Conservation (phyloP, 1,139 yeast species). For the Nakaseomyces bracarensis region DNA sequence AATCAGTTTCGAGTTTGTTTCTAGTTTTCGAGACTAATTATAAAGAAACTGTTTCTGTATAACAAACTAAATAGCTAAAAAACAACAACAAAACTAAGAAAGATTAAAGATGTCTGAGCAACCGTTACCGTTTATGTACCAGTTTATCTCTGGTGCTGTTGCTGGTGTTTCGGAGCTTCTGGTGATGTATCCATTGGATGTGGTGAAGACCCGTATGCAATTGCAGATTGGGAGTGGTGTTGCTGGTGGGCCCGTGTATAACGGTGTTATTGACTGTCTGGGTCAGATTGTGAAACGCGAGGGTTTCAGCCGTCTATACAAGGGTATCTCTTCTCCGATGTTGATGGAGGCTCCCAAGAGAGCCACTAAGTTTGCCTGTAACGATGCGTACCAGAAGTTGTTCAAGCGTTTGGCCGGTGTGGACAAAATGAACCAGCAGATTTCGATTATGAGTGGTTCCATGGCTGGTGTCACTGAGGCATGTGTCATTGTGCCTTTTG, state of each 20-base stretch:
- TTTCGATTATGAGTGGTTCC: slow-evolving; percentile 90
- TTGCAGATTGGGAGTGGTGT: slow-evolving; percentile 53
- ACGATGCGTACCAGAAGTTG: slow-evolving; percentile 91
- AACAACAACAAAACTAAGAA: background rate
- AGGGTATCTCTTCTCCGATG: slow-evolving; percentile 93
- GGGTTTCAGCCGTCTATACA: slow-evolving; percentile 75
- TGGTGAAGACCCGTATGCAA: slow-evolving; percentile 96
- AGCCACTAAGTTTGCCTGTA: slow-evolving; percentile 97
- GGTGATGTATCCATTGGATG: slow-evolving; percentile 97
- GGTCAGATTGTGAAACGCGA: slow-evolving; percentile 76
- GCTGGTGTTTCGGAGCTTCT: slow-evolving; percentile 97
- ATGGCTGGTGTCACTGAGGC: slow-evolving; percentile 97
- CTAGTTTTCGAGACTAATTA: no score
- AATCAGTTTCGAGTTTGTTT: no score
- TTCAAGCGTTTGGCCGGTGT: slow-evolving; percentile 70
- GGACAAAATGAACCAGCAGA: slow-evolving; percentile 62
- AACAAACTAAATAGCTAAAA: background rate
- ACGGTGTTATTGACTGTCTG: slow-evolving; percentile 78
- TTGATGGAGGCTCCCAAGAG: slow-evolving; percentile 99
- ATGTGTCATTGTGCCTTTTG: slow-evolving; percentile 94
- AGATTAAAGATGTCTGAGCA: slow-evolving; percentile 2
- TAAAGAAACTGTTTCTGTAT: background rate
- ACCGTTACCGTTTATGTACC: slow-evolving; percentile 39
- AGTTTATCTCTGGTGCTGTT: slow-evolving; percentile 88
- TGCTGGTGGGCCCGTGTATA: slow-evolving; percentile 35